Evolutionary conservation across 2,329 filamentous ascomycete genomes (phyloP), one percentile per base, ranked within the genome.

Genomic region (Phyllosticta capitalensis): DNA sequence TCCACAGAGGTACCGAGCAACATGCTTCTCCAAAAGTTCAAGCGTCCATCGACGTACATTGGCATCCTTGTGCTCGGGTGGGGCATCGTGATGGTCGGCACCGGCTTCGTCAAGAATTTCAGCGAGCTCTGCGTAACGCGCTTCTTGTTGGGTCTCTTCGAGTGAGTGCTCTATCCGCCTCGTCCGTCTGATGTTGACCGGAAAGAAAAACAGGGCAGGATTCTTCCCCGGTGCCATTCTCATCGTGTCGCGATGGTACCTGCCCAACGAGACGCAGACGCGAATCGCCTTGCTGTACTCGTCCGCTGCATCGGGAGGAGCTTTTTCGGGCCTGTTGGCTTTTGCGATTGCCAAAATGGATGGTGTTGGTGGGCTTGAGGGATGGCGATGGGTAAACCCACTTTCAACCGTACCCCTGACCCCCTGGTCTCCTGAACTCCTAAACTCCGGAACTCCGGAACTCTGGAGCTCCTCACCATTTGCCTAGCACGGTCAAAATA

Each of bases 191-290:
- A n/a, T n/a, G n/a, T n/a, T n/a, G n/a, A n/a, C n/a, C n/a, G n/a
- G 3, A 9, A 12, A 5, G 9, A 1, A 26, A 5, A 5, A 9
- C 45, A 66, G 69, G 60, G 65, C 66, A 9, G 66, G 67, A 1
- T 62, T 68, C 52, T 68, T 67, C 20, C 67, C 67, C 4, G 67
- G 66, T 1, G 60, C 63, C 0, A 60, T 79, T 19, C 83, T 81
- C 65, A 77, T 83, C 55, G 74, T 84, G 7, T 81, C 80, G 1
- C 81, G 80, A 69, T 85, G 82, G 80, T 85, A 85, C 63, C 78
- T 78, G 55, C 74, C 78, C 20, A 77, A 79, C 53, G 81, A 84
- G 65, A 71, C 78, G 60, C 79, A 81, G 55, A 81, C 77, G 58
- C 73, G 81, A 5, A 77, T 83, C 57, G 78, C 80, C 2, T 69